Evolutionary conservation across 805 yeast species (phyloP).

Genomic region (Candida arabinofermentans): DNA sequence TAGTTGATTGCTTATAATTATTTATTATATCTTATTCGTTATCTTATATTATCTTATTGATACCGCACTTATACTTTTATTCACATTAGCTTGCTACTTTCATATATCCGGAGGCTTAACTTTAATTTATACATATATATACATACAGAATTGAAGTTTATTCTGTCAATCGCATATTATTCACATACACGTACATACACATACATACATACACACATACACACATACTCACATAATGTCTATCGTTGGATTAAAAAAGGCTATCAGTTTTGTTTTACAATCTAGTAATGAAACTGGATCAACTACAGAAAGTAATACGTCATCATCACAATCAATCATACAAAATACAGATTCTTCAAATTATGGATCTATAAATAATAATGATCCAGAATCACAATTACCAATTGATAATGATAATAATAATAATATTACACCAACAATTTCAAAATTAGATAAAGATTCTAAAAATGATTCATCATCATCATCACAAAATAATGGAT

Average conservation of each 20-base stretch:
- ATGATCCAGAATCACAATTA: conserved; percentile 8
- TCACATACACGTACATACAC: background rate
- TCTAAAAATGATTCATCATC: conserved; percentile 3
- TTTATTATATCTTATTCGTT: too few relatives aligned
- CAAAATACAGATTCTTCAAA: background rate
- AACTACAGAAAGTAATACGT: background rate
- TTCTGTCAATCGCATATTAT: background rate
- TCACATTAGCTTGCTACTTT: too few relatives aligned
- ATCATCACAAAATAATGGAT: conserved; percentile 8
- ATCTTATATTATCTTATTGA: too few relatives aligned
- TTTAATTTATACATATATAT: too few relatives aligned
- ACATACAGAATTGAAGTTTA: background rate
- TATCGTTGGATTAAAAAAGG: conserved; percentile 13
- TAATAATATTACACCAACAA: background rate
- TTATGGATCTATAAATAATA: conserved; percentile 10
- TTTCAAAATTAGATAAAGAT: background rate
- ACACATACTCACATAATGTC: conserved; percentile 6
- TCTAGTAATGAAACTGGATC: too few relatives aligned
- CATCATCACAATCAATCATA: background rate
- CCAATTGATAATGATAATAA: too few relatives aligned
- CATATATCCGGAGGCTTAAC: too few relatives aligned
- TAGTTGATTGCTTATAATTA: too few relatives aligned
- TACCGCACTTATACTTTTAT: too few relatives aligned
- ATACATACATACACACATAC: background rate
- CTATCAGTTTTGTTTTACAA: conserved; percentile 3